Evolutionary conservation across 2,329 filamentous ascomycete genomes (phyloP).

Genomic region (Cryphonectria naterciae): DNA sequence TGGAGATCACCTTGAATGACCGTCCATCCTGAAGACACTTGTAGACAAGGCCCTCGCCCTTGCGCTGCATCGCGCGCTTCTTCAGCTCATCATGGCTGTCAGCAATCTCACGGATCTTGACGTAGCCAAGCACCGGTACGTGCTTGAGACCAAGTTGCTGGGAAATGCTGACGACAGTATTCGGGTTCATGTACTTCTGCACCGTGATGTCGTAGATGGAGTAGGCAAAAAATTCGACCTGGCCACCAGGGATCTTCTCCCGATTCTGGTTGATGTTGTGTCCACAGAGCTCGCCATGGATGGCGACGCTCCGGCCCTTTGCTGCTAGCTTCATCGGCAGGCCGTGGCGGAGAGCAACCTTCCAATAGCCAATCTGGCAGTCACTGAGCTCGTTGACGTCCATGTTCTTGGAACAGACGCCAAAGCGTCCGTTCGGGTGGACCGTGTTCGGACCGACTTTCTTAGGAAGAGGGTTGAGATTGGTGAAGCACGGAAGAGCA

Average conservation of each 20-base stretch:
- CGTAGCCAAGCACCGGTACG: slow-evolving; percentile 38
- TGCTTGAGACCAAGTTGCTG: slow-evolving; percentile 38
- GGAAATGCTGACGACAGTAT: slow-evolving; percentile 36
- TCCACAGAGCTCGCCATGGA: slow-evolving; percentile 42
- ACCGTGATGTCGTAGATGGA: slow-evolving; percentile 39
- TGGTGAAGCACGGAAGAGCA: slow-evolving; percentile 30
- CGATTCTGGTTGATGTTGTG: slow-evolving; percentile 36
- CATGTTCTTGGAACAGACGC: slow-evolving; percentile 38
- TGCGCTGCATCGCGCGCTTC: slow-evolving; percentile 30
- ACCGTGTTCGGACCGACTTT: slow-evolving; percentile 29
- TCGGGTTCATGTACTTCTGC: slow-evolving; percentile 36
- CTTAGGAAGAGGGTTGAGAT: slow-evolving; percentile 21
- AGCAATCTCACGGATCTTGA: slow-evolving; percentile 32
- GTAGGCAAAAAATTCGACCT: slow-evolving; percentile 41
- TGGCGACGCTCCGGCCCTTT: slow-evolving; percentile 33
- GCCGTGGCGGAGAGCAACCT: slow-evolving; percentile 30
- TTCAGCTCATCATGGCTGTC: slow-evolving; percentile 30
- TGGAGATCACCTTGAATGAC: slow-evolving; percentile 37
- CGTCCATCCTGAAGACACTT: slow-evolving; percentile 34
- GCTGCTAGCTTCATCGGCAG: slow-evolving; percentile 33
- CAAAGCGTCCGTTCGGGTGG: slow-evolving; percentile 36
- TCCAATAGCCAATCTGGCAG: slow-evolving; percentile 33
- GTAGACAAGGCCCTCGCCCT: slow-evolving; percentile 37
- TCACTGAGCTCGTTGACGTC: slow-evolving; percentile 34
- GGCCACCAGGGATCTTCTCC: slow-evolving; percentile 32